Evolutionary conservation across 2,329 filamentous ascomycete genomes (phyloP).

Genomic region (Microsporum ferrugineum): DNA sequence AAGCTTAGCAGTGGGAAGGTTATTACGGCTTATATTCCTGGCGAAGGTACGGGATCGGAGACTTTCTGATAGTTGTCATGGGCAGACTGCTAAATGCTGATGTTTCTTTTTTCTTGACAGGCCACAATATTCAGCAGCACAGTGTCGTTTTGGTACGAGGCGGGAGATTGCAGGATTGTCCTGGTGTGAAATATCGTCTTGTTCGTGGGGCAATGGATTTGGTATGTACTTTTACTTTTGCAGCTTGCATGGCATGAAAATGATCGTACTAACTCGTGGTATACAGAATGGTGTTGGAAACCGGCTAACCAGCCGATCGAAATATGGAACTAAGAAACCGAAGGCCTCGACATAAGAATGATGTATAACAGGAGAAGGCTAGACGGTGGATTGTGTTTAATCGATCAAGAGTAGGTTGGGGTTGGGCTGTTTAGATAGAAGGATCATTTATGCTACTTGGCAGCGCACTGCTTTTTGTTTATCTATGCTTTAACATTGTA

Average conservation of each 20-base stretch:
- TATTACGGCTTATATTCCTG: constrained; percentile 88
- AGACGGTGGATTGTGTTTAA: not conserved
- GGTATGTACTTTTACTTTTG: constrained; percentile 44
- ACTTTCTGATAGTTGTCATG: not conserved
- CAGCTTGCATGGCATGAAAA: not conserved
- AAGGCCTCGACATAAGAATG: constrained; percentile 41
- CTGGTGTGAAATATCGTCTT: constrained; percentile 91
- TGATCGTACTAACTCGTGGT: constrained; percentile 19
- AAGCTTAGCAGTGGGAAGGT: constrained; percentile 76
- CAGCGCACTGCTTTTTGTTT: not conserved
- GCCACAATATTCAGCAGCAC: constrained; percentile 98
- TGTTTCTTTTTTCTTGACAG: constrained; percentile 24
- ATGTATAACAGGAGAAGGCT: not conserved
- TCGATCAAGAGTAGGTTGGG: not conserved
- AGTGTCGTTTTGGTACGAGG: constrained; percentile 93
- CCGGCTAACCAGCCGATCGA: constrained; percentile 73
- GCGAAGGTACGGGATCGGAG: constrained; percentile 51
- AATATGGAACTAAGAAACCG: constrained; percentile 98
- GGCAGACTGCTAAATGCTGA: not conserved
- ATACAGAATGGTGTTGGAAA: constrained; percentile 76
- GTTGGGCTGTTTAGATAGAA: not conserved
- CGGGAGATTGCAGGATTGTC: constrained; percentile 89
- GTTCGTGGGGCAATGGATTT: constrained; percentile 86
- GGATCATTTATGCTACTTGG: not conserved
- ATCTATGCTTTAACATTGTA: not conserved